phyloP scores from a whole-genome alignment of 2,329 filamentous ascomycete species.

The Aspergillus persii region DNA sequence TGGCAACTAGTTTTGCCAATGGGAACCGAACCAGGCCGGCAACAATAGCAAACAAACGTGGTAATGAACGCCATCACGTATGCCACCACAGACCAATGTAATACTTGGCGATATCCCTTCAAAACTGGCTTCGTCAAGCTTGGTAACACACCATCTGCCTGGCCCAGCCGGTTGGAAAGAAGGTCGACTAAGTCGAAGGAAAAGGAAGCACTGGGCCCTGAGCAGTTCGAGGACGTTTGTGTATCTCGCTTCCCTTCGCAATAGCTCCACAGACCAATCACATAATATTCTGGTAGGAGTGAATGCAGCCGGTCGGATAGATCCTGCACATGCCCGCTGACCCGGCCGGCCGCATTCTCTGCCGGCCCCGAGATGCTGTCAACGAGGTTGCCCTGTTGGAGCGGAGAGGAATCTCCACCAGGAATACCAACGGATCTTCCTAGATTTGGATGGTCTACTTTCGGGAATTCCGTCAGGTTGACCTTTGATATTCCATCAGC shows the following conservation, averaged over 20 bases:
- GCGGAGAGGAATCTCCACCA: not conserved
- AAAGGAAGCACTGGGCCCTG: not conserved
- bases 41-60: conserved; percentile 4
- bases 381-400: not conserved
- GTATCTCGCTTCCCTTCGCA: not conserved
- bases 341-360: not conserved
- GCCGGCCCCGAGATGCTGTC: not conserved
- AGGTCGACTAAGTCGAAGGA: conserved; percentile 1
- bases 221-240: not conserved
- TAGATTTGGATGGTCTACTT: not conserved
- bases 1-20: conserved; percentile 5
- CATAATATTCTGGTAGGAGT: not conserved
- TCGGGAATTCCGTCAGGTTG: not conserved
- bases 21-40: conserved; percentile 5
- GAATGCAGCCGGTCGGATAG: not conserved
- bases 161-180: conserved; percentile 2
- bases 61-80: conserved; percentile 5
- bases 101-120: conserved; percentile 1
- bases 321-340: not conserved
- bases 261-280: not conserved
- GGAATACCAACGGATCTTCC: too few relatives aligned
- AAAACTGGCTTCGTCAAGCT: not conserved
- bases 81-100: conserved; percentile 4
- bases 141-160: not conserved
- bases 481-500: not conserved